These are phyloP conservation scores for Lumnitzera racemosa DNA, from an alignment of 345 rosid species.

Conservation along the genomic window DNA sequence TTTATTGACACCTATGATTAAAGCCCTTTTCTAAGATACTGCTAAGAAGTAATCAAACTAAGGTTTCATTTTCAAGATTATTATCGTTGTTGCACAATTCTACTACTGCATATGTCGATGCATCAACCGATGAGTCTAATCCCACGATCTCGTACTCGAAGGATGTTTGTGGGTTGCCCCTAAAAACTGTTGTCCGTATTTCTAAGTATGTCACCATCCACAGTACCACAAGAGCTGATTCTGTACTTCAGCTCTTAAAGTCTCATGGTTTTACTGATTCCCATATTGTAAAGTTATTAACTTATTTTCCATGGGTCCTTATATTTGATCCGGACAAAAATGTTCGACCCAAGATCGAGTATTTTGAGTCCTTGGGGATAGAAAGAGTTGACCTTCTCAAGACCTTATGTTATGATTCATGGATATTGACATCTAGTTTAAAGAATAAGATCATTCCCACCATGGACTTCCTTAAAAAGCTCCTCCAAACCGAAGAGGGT, in stretches of 20 bases:
- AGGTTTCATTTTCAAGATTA: not conserved
- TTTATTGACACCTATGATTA: too few species aligned
- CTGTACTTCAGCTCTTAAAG: constrained; percentile 16
- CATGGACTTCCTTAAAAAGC: constrained; percentile 13
- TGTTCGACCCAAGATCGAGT: constrained; percentile 27
- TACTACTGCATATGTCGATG: not conserved
- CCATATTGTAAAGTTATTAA: constrained; percentile 13
- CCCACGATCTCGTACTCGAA: constrained; percentile 14
- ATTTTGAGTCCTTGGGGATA: constrained; percentile 18
- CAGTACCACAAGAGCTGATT: constrained; percentile 5
- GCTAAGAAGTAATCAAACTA: too few species aligned
- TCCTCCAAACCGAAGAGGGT: constrained; percentile 14
- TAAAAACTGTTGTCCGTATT: constrained; percentile 8
- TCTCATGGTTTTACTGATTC: constrained; percentile 15
- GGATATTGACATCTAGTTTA: constrained; percentile 2
- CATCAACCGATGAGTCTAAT: not conserved
- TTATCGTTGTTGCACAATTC: not conserved
- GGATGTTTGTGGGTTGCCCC: constrained; percentile 20
- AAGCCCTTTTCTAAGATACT: too few species aligned
- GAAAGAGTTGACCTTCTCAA: constrained; percentile 2
- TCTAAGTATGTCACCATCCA: constrained; percentile 11
- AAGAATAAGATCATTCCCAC: constrained; percentile 14
- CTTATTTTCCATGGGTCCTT: constrained; percentile 7
- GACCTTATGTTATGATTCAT: constrained; percentile 2
- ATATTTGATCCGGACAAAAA: constrained; percentile 8